These are phyloP conservation scores for Naumovozyma castellii DNA, from an alignment of 805 yeast genomes.

Conservation along the genomic window DNA sequence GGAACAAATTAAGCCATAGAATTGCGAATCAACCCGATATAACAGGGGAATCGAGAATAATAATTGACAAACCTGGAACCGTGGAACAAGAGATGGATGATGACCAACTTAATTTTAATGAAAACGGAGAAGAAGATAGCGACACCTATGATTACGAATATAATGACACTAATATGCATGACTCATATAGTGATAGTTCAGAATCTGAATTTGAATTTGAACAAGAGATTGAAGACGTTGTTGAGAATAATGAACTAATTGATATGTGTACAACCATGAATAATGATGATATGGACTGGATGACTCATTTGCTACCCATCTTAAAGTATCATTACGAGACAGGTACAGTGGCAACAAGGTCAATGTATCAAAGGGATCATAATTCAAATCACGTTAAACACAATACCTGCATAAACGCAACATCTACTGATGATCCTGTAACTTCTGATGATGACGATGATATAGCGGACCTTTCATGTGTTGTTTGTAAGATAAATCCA, in stretches of 20 bases:
- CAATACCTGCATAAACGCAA: too few species aligned
- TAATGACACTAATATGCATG: background rate
- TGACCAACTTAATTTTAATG: background rate
- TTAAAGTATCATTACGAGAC: background rate
- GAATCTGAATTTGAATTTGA: background rate
- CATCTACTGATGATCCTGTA: too few species aligned
- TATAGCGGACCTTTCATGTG: slow-evolving; percentile 44
- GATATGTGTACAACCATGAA: background rate
- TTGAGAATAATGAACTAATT: background rate
- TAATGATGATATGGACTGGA: background rate
- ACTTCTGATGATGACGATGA: slow-evolving; percentile 1
- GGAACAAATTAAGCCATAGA: too few species aligned
- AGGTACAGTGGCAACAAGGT: background rate
- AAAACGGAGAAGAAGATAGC: background rate
- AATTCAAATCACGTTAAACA: too few species aligned
- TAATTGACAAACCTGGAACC: too few species aligned
- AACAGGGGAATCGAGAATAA: too few species aligned
- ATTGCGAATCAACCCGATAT: too few species aligned
- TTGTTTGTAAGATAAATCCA: slow-evolving; percentile 67
- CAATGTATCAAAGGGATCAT: background rate
- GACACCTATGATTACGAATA: background rate
- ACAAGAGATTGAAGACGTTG: background rate
- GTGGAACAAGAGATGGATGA: background rate
- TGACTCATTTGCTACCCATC: background rate
- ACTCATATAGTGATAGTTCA: too few species aligned